phyloP scores from a whole-genome alignment of 345 rosid genomes.

The Salix dunnii region DNA sequence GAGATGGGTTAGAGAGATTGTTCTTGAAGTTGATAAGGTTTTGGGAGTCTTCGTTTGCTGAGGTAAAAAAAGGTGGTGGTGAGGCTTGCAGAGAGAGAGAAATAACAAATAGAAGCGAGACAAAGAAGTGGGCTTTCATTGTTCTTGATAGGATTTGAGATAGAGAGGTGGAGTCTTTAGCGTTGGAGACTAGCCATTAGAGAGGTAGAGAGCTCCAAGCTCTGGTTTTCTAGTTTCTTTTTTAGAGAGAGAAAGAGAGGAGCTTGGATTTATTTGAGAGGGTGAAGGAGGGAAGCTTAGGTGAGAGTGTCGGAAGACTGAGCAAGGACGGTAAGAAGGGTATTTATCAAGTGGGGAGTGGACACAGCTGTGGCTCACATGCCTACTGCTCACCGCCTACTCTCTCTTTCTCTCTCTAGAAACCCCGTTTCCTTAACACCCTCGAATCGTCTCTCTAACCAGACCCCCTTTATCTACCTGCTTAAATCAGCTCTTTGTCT shows the following conservation, averaged over 20 bases:
- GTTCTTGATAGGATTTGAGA: background rate
- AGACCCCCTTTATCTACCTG: background rate
- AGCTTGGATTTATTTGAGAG: constrained; percentile 17
- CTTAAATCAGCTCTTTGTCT: constrained; percentile 30
- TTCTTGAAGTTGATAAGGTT: constrained; percentile 63
- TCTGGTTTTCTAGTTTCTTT: background rate
- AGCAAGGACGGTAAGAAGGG: constrained; percentile 47
- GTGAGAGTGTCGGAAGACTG: constrained; percentile 42
- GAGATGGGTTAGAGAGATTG: constrained; percentile 38
- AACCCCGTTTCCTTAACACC: constrained; percentile 11
- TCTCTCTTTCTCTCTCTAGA: background rate
- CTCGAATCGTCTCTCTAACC: constrained; percentile 12
- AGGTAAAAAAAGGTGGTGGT: constrained; percentile 4
- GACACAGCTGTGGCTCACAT: constrained; percentile 89
- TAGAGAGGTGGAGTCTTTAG: background rate
- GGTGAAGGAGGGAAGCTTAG: constrained; percentile 7
- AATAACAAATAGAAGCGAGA: background rate
- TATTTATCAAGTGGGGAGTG: constrained; percentile 60
- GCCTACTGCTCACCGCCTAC: constrained; percentile 55
- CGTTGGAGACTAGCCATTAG: constrained; percentile 13
- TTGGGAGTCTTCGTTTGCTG: constrained; percentile 37
- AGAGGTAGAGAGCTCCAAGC: constrained; percentile 7
- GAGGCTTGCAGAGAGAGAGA: too few relatives aligned
- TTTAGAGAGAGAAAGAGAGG: too few relatives aligned
- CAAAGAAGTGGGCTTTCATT: constrained; percentile 16